phyloP scores from a whole-genome alignment of 2,329 filamentous ascomycete genomes.

The Venturia effusa region DNA sequence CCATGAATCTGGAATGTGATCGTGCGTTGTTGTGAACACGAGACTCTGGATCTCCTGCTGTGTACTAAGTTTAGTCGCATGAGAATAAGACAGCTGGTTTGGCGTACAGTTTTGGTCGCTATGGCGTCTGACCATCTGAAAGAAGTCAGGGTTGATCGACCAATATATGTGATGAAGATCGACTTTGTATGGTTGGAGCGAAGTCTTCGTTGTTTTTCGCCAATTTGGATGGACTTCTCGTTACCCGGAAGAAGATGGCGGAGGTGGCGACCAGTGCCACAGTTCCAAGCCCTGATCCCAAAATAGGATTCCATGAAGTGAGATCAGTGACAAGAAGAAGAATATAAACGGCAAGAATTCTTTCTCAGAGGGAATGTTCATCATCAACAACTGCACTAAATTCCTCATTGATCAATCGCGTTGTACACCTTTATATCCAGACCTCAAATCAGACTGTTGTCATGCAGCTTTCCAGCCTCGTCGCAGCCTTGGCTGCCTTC shows the following conservation, averaged over 20 bases:
- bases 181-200: not conserved
- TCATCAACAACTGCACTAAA: not conserved
- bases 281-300: not conserved
- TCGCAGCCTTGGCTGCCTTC: not conserved
- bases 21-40: not conserved
- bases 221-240: not conserved
- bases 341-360: not conserved
- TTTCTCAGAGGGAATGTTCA: not conserved
- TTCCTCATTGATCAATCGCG: no score
- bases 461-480: not conserved
- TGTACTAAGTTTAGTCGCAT: not conserved
- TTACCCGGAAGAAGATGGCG: not conserved
- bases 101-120: not conserved
- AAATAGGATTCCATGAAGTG: not conserved
- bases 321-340: not conserved
- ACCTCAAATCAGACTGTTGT: not conserved
- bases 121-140: not conserved
- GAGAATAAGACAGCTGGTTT: not conserved
- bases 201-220: not conserved
- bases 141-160: not conserved
- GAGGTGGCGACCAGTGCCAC: not conserved
- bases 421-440: no score
- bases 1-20: not conserved
- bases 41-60: not conserved
- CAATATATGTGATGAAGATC: not conserved